Evolutionary conservation across 148 eudicot species (phyloP).

Genomic region (Rheum nobile): DNA sequence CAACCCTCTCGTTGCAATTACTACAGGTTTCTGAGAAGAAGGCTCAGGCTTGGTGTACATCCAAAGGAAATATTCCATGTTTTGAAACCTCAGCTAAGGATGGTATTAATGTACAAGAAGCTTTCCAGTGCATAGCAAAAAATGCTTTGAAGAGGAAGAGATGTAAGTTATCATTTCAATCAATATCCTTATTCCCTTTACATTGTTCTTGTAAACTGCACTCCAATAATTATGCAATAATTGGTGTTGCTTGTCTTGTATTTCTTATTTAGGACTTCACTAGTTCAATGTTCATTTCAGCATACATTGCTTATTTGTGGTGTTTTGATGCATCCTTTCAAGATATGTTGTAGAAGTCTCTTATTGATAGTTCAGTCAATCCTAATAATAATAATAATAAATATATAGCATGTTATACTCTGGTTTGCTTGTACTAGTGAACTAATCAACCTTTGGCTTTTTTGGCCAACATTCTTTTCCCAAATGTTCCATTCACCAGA

Average conservation of each 20-base stretch:
- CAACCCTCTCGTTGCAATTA: neutral
- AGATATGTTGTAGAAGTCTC: neutral
- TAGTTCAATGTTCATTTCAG: neutral
- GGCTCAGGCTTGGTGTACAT: constrained; percentile 95
- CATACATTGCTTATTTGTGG: neutral
- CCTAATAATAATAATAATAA: neutral
- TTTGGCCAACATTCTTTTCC: neutral
- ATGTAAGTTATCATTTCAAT: constrained; percentile 42
- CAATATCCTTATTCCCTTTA: neutral
- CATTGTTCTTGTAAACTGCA: neutral
- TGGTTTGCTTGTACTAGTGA: neutral
- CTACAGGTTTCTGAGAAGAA: constrained; percentile 88
- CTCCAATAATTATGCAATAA: neutral
- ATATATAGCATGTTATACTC: neutral
- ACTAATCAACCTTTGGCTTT: neutral
- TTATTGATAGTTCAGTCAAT: neutral
- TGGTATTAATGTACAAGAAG: constrained; percentile 86
- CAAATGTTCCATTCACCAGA: neutral
- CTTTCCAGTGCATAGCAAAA: constrained; percentile 86
- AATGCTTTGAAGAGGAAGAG: constrained; percentile 84
- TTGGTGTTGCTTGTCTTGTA: neutral
- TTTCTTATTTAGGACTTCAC: neutral
- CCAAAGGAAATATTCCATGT: constrained; percentile 90
- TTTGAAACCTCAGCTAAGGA: constrained; percentile 97
- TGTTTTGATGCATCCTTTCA: neutral